Base-by-base conservation (phyloP, 2,329 filamentous ascomycete species). In the Diaporthe sp. region DNA sequence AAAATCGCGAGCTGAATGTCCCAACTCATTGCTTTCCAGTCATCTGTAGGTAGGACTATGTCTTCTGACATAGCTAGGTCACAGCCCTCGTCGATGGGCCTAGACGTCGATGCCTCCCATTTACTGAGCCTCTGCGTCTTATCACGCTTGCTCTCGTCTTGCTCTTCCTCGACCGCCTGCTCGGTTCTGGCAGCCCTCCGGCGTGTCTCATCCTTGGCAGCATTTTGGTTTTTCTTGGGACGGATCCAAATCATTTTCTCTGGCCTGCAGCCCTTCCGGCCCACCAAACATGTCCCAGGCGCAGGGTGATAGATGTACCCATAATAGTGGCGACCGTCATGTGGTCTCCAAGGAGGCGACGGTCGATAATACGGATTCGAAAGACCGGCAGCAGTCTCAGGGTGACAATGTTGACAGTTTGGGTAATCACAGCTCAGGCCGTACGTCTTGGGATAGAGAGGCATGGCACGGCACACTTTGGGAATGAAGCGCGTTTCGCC, bases 241-340 rank as follows among this genome's bases (percentile, higher is more conserved):
- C 49, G 47, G 10, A 70, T 55, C 4, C 15, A 15, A 28, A 70
- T 55, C 65, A 70, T 70, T 28, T 70, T 70, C n/a, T 70, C n/a
- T 13, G 37, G 49, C 25, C 34, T 39, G 17, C 65, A 70, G 22
- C 65, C 65, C 37, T 9, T 70, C 13, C 31, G 31, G 34, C 65
- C 65, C 1, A 28, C 17, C 5, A 70, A 13, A 31, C 65, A 70
- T 12, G n/a, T 39, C 10, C 49, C 22, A 4, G 49, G 49, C n/a
- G 8, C 1, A 20, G 65, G 65, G 6, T 3, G 13, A 49, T 12
- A 49, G 2, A 2, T 0, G 4, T 13, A 44, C 9, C 9, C 4
- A 20, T 49, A 49, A n/a, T 13, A 34, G 20, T 47, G 4, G 42
- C 10, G 17, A n/a, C 3, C 4, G 9, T 8, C 2, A n/a, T 13